Conservation (phyloP, 177 flowering plant genomes). For the Vitis hybrid region DNA sequence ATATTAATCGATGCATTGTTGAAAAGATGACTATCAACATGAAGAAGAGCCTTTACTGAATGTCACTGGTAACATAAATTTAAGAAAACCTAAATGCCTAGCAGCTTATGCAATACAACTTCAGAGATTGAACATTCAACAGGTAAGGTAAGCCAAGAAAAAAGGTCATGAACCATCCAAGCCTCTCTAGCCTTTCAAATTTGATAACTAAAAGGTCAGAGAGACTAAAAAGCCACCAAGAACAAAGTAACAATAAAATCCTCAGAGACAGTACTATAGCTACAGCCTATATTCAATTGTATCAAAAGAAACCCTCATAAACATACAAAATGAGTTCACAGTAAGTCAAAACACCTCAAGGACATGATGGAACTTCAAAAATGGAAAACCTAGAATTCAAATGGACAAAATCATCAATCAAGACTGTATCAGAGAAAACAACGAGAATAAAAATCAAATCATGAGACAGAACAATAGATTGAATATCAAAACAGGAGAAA, state of each 20-base stretch:
- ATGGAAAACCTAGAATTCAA: constrained; percentile 7
- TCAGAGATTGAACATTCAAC: background rate
- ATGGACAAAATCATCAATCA: background rate
- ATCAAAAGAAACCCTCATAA: too few species aligned
- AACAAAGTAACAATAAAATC: too few species aligned
- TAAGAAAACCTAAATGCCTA: background rate
- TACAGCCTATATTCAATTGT: too few species aligned
- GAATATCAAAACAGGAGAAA: too few species aligned
- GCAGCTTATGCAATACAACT: background rate
- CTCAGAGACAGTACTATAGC: too few species aligned
- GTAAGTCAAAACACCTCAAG: background rate
- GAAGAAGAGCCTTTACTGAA: background rate
- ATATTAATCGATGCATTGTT: background rate
- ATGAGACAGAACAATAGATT: too few species aligned
- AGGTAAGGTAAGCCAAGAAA: background rate
- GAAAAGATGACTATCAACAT: background rate
- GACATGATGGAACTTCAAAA: background rate
- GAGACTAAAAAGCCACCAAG: too few species aligned
- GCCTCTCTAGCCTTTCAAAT: background rate
- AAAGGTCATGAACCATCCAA: background rate
- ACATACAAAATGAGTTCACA: background rate
- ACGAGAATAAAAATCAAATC: background rate
- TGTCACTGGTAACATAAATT: background rate
- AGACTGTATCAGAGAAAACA: background rate
- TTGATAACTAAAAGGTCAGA: background rate